Conservation (phyloP, 164 flowering plant genomes). For the Kingdonia uniflora region DNA sequence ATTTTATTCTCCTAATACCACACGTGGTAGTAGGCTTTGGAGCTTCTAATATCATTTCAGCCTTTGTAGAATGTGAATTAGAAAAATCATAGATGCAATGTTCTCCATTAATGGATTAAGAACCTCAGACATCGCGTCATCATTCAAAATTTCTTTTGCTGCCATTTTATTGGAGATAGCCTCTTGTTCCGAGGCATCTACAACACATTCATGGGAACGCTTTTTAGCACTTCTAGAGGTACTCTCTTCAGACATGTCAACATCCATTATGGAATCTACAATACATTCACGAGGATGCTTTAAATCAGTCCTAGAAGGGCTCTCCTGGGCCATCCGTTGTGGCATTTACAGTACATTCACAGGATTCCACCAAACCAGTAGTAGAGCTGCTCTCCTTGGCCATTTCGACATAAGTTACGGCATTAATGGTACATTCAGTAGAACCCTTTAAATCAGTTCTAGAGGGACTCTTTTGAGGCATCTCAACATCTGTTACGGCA, state of each 20-base stretch:
- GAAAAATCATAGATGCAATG: slow-evolving; percentile 25
- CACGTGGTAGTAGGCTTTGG: neutral
- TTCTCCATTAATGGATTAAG: slow-evolving; percentile 18
- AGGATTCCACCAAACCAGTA: too few species aligned
- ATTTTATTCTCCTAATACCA: slow-evolving; percentile 43
- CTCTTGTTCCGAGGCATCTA: slow-evolving; percentile 29
- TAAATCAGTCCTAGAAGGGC: slow-evolving; percentile 19
- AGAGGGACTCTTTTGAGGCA: too few species aligned
- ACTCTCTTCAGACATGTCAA: slow-evolving; percentile 11
- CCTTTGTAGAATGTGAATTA: slow-evolving; percentile 24
- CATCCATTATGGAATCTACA: slow-evolving; percentile 15
- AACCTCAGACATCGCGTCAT: slow-evolving; percentile 23
- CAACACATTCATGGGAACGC: slow-evolving; percentile 35
- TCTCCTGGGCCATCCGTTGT: slow-evolving; percentile 8
- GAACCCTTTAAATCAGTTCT: too few species aligned
- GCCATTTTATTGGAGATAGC: slow-evolving; percentile 24
- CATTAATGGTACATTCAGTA: too few species aligned
- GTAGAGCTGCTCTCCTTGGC: too few species aligned
- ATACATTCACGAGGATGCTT: slow-evolving; percentile 36
- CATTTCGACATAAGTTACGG: too few species aligned
- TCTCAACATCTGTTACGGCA: too few species aligned
- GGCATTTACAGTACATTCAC: too few species aligned
- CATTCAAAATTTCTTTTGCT: slow-evolving; percentile 17
- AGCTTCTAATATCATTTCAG: slow-evolving; percentile 22
- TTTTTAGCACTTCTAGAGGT: slow-evolving; percentile 24